Percentiles rank a stretch among this genome's conserved stretches.
phyloP scores from a whole-genome alignment of 306 rosid species.

The Pyrus bretschneideri region DNA sequence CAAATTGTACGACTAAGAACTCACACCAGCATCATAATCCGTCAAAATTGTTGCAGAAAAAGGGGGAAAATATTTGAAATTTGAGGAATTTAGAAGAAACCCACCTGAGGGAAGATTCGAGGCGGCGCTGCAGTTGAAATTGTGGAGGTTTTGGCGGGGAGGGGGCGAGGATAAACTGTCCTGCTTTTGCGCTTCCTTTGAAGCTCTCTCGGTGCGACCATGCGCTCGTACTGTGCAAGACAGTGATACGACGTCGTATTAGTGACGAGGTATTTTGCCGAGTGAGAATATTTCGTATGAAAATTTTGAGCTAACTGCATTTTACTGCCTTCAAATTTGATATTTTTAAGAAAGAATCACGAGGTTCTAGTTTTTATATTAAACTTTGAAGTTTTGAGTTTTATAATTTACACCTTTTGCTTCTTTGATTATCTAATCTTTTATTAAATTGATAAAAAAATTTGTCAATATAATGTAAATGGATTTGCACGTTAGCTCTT shows the following conservation, averaged over 20 bases:
- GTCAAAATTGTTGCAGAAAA: background rate
- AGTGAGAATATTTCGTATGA: background rate
- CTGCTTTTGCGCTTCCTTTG: background rate
- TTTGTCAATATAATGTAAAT: too few relatives aligned
- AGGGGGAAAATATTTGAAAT: background rate
- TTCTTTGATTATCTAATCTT: too few relatives aligned
- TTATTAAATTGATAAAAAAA: too few relatives aligned
- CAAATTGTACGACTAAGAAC: background rate
- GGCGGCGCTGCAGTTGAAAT: slow-evolving; percentile 6
- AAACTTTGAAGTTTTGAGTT: too few relatives aligned
- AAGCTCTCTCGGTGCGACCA: background rate
- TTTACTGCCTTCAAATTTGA: too few relatives aligned
- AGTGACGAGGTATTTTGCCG: background rate
- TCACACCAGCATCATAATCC: background rate
- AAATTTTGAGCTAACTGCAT: too few relatives aligned
- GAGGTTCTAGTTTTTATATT: too few relatives aligned
- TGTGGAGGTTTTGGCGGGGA: background rate
- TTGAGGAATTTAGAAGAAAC: background rate
- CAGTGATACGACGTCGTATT: background rate
- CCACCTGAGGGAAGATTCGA: slow-evolving; percentile 12
- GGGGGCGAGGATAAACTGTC: background rate
- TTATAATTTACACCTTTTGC: too few relatives aligned
- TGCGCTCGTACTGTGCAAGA: background rate
- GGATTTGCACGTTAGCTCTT: too few relatives aligned
- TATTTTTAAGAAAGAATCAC: too few relatives aligned